Conservation (phyloP, 352 stramenopile genomes). For the Globisporangium apiculatum region DNA sequence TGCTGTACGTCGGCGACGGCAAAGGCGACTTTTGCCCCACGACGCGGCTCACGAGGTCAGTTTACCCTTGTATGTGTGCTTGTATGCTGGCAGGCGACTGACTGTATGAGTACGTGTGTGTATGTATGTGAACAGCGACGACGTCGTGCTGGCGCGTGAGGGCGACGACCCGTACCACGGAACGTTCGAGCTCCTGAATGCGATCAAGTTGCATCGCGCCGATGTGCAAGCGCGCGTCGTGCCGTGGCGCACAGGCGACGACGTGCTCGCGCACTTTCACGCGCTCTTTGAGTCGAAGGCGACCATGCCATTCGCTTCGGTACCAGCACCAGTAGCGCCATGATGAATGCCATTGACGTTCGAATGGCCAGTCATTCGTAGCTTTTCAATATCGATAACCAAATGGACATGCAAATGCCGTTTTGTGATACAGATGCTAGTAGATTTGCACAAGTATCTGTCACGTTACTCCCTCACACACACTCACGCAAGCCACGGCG, state of each 20-base stretch:
- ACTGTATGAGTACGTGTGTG: background rate
- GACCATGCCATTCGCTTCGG: background rate
- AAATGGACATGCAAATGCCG: background rate
- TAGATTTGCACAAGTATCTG: too few species aligned
- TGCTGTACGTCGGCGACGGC: slow-evolving; percentile 53
- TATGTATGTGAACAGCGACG: slow-evolving; percentile 19
- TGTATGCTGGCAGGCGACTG: too few species aligned
- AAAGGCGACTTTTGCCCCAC: slow-evolving; percentile 44
- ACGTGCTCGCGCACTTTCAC: slow-evolving; percentile 35
- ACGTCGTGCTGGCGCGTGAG: slow-evolving; percentile 45
- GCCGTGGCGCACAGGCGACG: slow-evolving; percentile 39
- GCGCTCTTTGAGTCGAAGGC: slow-evolving; percentile 14
- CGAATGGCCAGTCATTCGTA: background rate
- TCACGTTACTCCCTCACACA: background rate
- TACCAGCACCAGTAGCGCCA: background rate
- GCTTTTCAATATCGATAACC: too few species aligned
- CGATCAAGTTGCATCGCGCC: slow-evolving; percentile 27
- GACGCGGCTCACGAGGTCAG: slow-evolving; percentile 28
- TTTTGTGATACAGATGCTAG: background rate
- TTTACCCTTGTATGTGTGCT: background rate
- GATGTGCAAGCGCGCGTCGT: slow-evolving; percentile 28
- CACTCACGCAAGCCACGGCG: slow-evolving; percentile 33
- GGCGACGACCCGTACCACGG: slow-evolving; percentile 17
- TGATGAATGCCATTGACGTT: background rate
- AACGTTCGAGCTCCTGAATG: slow-evolving; percentile 25